Percentiles rank a stretch among this genome's conserved stretches.
phyloP scores from a whole-genome alignment of 2,329 filamentous ascomycete species.

The Gremmenia infestans region DNA sequence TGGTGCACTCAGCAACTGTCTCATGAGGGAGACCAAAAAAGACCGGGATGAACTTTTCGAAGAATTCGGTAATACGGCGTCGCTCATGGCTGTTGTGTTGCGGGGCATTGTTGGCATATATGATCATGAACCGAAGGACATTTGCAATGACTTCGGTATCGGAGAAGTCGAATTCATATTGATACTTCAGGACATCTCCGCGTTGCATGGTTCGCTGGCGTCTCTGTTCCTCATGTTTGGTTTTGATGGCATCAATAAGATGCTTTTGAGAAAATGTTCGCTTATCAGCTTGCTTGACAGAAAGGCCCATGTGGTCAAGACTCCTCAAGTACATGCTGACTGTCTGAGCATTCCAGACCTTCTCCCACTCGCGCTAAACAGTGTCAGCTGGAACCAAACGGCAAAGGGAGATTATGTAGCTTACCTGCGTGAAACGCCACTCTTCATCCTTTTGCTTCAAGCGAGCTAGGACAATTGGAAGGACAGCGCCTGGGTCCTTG shows the following conservation, averaged over 20 bases:
- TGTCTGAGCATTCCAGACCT: slow-evolving; percentile 96
- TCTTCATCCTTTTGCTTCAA: slow-evolving; percentile 96
- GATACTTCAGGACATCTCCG: slow-evolving; percentile 56
- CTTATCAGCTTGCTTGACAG: slow-evolving; percentile 85
- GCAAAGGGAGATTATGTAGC: slow-evolving; percentile 10
- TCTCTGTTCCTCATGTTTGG: slow-evolving; percentile 86
- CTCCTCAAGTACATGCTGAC: slow-evolving; percentile 93
- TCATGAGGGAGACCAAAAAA: slow-evolving; percentile 76
- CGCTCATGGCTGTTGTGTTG: slow-evolving; percentile 69
- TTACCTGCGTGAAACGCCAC: slow-evolving; percentile 82
- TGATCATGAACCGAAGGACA: slow-evolving; percentile 56
- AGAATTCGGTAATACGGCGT: slow-evolving; percentile 68
- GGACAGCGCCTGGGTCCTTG: slow-evolving; percentile 73
- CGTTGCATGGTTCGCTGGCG: slow-evolving; percentile 61
- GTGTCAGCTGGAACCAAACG: slow-evolving; percentile 4
- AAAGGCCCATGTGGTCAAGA: slow-evolving; percentile 92
- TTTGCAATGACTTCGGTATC: slow-evolving; percentile 65
- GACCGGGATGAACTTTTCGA: slow-evolving; percentile 67
- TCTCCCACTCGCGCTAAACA: slow-evolving; percentile 85
- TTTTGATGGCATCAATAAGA: slow-evolving; percentile 84
- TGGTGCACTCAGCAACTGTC: slow-evolving; percentile 59
- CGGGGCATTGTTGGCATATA: slow-evolving; percentile 62
- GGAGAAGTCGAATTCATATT: slow-evolving; percentile 70
- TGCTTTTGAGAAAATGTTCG: slow-evolving; percentile 86
- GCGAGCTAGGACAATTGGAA: slow-evolving; percentile 81